Base-by-base conservation (phyloP, 2,329 filamentous ascomycete species). In the Oidium heveae region DNA sequence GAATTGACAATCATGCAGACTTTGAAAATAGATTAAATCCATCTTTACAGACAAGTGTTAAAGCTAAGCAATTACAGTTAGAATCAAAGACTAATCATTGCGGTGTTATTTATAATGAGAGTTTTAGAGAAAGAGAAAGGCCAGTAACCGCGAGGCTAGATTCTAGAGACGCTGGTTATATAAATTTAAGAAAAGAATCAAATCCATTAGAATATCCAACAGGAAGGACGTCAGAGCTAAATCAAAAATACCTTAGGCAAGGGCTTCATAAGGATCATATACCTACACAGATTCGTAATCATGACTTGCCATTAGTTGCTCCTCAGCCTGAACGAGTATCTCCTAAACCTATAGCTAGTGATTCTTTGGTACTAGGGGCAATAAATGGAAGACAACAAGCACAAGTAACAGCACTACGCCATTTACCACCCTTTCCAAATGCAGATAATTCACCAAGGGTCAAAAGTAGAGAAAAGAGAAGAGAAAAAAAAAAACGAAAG, bases 321-420 rank as follows among this genome's bases (percentile, higher is more conserved):
- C 84, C 85, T 28, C 84, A 85, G 63, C 83, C 85, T 54, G 79
- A 80, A 52, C 81, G 84, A 63, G 78, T 77, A 58, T 73, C 82
- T 65, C 70, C 74, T 58, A 64, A 81, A 68, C 69, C 74, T 60
- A 67, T 69, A 63, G 66, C 70, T 54, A 67, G 68, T 60, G 59
- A 61, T 33, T 62, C 63, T 57, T 62, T 63, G 16, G 55, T 64
- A 41, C 55, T 62, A 49, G 61, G 62, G 55, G 60, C 64, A 9
- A 54, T 57, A 44, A 58, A 64, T 36, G 64, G 62, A 55, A 58
- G 57, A n/a, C 60, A 61, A 20, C 68, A 74, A 34, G 73, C 75
- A 18, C 77, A 79, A 62, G 70, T 80, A 50, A 69, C 71, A n/a
- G 71, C 75, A 7, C 65, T 80, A n/a, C 70, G 76, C 59, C 72